These are phyloP conservation scores for Lavandula angustifolia DNA, from an alignment of 257 asterid genomes.

Conservation along the genomic window DNA sequence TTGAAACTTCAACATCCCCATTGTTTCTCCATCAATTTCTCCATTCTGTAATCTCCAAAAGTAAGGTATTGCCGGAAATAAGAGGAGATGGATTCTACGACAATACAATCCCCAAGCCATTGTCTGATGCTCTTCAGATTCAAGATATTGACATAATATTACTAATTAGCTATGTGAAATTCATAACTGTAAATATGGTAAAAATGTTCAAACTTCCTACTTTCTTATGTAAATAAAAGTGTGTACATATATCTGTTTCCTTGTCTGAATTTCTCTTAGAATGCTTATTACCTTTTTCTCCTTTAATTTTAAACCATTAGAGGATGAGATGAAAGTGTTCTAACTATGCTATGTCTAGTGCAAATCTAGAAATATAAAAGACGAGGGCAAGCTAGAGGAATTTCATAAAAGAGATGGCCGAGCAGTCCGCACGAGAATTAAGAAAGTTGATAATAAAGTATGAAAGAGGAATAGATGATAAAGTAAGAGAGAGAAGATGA, in stretches of 20 bases:
- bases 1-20: constrained; percentile 37
- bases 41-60: neutral
- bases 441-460: too few relatives aligned
- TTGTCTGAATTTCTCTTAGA: neutral
- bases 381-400: too few relatives aligned
- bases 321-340: constrained; percentile 20
- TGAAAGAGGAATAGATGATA: too few relatives aligned
- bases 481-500: too few relatives aligned
- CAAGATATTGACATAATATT: constrained; percentile 26
- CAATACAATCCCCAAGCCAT: neutral
- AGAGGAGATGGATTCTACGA: neutral
- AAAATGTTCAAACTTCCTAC: constrained; percentile 24
- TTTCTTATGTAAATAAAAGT: constrained; percentile 41
- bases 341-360: neutral
- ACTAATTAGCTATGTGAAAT: constrained; percentile 38
- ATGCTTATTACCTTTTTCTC: neutral
- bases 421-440: too few relatives aligned
- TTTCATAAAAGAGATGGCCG: too few relatives aligned
- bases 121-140: neutral
- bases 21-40: constrained; percentile 16
- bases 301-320: neutral
- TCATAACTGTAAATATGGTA: constrained; percentile 34
- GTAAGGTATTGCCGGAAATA: constrained; percentile 16
- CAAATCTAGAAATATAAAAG: too few relatives aligned
- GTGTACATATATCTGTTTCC: constrained; percentile 18